These are phyloP conservation scores for Coprinopsis sp. DNA, from an alignment of 768 basidiomycete genomes.

Conservation along the genomic window DNA sequence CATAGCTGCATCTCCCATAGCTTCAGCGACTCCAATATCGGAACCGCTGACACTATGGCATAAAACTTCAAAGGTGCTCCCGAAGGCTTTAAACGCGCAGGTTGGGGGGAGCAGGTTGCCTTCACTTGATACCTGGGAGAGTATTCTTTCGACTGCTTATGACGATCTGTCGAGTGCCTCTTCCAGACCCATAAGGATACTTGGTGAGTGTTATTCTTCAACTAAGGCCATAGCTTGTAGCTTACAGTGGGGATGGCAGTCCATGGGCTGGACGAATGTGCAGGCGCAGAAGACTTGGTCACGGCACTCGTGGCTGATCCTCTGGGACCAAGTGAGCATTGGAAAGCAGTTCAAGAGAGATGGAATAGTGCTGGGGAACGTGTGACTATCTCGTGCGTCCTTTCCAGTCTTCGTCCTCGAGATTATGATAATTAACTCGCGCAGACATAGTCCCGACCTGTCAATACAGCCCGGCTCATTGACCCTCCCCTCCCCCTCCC, in stretches of 20 bases:
- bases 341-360: constrained; percentile 40
- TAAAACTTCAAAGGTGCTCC: constrained; percentile 43
- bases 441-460: constrained; percentile 22
- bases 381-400: constrained; percentile 38
- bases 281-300: constrained; percentile 54
- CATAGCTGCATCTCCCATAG: constrained; percentile 4
- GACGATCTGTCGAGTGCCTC: constrained; percentile 28
- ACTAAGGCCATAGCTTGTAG: constrained; percentile 6
- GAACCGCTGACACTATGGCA: constrained; percentile 45
- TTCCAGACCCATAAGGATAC: constrained; percentile 38
- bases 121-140: constrained; percentile 40
- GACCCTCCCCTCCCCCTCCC: constrained; percentile 44
- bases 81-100: constrained; percentile 32
- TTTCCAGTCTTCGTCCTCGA: neutral
- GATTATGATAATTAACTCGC: constrained; percentile 15
- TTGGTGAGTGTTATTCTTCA: constrained; percentile 35
- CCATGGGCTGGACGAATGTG: constrained; percentile 49
- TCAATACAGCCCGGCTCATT: constrained; percentile 19
- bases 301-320: constrained; percentile 71
- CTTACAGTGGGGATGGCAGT: constrained; percentile 35
- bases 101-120: constrained; percentile 12
- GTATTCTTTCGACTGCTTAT: constrained; percentile 34
- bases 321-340: constrained; percentile 44
- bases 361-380: constrained; percentile 36
- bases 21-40: too few species aligned